A percentile compares a stretch with the other conserved stretches of the same genome.
phyloP scores from a whole-genome alignment of 2,329 filamentous ascomycete species.

The Alternaria consortialis region DNA sequence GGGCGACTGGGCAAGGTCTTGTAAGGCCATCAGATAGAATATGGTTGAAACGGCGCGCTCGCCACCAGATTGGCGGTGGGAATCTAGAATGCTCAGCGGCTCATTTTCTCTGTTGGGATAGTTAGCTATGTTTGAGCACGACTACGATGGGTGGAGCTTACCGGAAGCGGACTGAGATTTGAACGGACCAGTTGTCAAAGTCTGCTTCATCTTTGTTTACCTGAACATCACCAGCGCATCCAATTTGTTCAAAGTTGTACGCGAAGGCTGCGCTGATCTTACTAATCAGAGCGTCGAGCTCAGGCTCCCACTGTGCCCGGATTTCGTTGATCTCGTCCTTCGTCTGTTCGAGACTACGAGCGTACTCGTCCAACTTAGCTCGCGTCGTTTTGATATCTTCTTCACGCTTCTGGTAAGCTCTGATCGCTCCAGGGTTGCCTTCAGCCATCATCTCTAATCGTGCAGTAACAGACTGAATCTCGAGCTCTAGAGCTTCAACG shows the following conservation, averaged over 20 bases:
- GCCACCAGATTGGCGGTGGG: slow-evolving; percentile 93
- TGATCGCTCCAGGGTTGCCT: slow-evolving; percentile 77
- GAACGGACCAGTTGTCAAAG: slow-evolving; percentile 92
- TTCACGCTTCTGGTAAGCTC: slow-evolving; percentile 66
- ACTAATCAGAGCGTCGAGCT: slow-evolving; percentile 77
- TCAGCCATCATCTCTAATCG: slow-evolving; percentile 83
- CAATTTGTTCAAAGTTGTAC: slow-evolving; percentile 93
- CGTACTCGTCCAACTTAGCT: slow-evolving; percentile 65
- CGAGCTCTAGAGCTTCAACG: slow-evolving; percentile 70
- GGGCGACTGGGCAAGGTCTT: slow-evolving; percentile 89
- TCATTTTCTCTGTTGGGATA: slow-evolving; percentile 66
- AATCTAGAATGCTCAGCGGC: slow-evolving; percentile 82
- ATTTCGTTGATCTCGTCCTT: slow-evolving; percentile 70
- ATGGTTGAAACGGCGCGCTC: slow-evolving; percentile 97
- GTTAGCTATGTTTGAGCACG: slow-evolving; percentile 15
- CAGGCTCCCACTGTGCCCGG: slow-evolving; percentile 81
- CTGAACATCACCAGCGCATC: slow-evolving; percentile 88
- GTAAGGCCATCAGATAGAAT: slow-evolving; percentile 98
- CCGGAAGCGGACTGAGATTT: slow-evolving; percentile 96
- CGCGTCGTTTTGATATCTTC: slow-evolving; percentile 73
- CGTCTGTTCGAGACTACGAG: slow-evolving; percentile 64
- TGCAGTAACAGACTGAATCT: slow-evolving; percentile 77
- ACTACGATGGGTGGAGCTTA: slow-evolving; percentile 52
- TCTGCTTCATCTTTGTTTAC: slow-evolving; percentile 87
- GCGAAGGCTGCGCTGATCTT: slow-evolving; percentile 91